Evolutionary conservation across 73 alveolate genomes (phyloP).

Genomic region (Diophrys sp.): DNA sequence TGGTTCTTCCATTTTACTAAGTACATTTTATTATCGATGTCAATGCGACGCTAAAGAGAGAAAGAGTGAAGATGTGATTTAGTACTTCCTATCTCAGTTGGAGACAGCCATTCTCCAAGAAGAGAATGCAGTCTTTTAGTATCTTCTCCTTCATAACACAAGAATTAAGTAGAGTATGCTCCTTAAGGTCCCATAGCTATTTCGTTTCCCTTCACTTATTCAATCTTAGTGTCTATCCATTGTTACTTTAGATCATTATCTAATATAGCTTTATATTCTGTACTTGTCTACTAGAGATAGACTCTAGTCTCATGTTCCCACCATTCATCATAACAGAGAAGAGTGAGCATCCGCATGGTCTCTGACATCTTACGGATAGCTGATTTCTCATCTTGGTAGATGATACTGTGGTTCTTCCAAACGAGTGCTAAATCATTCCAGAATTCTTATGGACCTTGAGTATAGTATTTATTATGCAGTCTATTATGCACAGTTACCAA

Average conservation of each 20-base stretch:
- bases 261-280: too few species aligned
- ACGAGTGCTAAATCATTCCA: conserved; percentile 83
- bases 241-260: too few species aligned
- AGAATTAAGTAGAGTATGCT: conserved; percentile 8
- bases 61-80: too few species aligned
- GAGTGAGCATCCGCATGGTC: conserved; percentile 66
- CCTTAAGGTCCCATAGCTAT: not conserved
- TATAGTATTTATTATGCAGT: conserved; percentile 66
- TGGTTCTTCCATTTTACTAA: conserved; percentile 81
- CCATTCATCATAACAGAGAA: conserved; percentile 48
- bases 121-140: not conserved
- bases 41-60: too few species aligned
- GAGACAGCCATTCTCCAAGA: conserved; percentile 2
- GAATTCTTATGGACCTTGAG: conserved; percentile 47
- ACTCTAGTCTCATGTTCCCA: too few species aligned
- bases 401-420: conserved; percentile 71
- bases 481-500: conserved; percentile 69
- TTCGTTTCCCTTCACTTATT: too few species aligned
- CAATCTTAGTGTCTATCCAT: too few species aligned
- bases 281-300: too few species aligned
- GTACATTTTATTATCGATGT: conserved; percentile 49
- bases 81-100: conserved; percentile 21
- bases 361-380: conserved; percentile 67
- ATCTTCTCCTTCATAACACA: conserved; percentile 4
- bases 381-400: conserved; percentile 41